Evolutionary conservation across 805 yeast genomes (phyloP).

Genomic region (Candida nonsorbophila): DNA sequence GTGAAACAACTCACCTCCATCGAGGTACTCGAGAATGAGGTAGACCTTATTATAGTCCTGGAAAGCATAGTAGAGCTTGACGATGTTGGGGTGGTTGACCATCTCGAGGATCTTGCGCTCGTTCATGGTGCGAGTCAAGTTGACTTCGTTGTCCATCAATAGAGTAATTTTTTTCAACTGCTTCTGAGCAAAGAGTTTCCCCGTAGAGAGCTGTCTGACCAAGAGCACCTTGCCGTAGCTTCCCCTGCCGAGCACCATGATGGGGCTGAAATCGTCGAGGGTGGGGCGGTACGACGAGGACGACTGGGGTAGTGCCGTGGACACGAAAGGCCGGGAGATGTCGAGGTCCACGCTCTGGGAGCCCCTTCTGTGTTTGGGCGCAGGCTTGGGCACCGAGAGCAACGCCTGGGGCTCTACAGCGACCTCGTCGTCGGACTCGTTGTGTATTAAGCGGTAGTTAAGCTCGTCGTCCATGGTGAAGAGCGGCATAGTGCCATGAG

Average conservation of each 20-base stretch:
- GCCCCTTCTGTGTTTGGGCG: constrained; percentile 4
- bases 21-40: constrained; percentile 38
- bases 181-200: constrained; percentile 38
- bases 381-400: too few species aligned
- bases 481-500: too few species aligned
- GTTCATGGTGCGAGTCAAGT: constrained; percentile 28
- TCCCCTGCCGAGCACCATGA: constrained; percentile 40
- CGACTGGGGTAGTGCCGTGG: constrained; percentile 6
- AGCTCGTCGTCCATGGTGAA: too few species aligned
- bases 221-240: constrained; percentile 40
- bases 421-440: too few species aligned
- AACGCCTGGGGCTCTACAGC: too few species aligned
- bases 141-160: constrained; percentile 26
- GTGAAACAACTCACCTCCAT: constrained; percentile 42
- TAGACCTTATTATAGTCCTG: constrained; percentile 41
- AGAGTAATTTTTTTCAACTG: constrained; percentile 36
- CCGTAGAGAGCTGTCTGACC: constrained; percentile 32
- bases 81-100: constrained; percentile 41
- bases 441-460: too few species aligned
- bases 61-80: constrained; percentile 39
- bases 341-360: constrained; percentile 9
- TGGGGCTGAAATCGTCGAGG: constrained; percentile 35
- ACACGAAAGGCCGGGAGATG: constrained; percentile 9
- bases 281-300: constrained; percentile 7
- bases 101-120: constrained; percentile 36